These are phyloP conservation scores for Diaporthe vexans DNA, from an alignment of 2,329 filamentous ascomycete species.

Conservation along the genomic window DNA sequence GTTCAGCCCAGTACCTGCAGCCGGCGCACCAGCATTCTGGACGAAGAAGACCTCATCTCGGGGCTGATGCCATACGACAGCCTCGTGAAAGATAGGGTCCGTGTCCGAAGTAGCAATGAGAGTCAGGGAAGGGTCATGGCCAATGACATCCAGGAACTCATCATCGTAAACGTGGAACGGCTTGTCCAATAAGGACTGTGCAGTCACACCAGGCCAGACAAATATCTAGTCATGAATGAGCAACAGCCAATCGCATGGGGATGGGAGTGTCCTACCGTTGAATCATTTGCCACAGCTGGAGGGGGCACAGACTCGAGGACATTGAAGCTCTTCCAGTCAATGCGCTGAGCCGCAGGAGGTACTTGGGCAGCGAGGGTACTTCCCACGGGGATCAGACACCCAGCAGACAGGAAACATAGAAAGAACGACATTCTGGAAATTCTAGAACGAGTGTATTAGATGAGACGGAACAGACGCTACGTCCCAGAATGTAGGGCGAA, in stretches of 20 bases:
- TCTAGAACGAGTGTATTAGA: constrained; percentile 8
- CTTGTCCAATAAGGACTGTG: constrained; percentile 53
- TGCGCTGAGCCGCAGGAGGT: constrained; percentile 56
- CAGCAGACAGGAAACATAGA: background rate
- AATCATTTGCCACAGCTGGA: constrained; percentile 53
- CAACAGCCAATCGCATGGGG: background rate
- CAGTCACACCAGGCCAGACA: constrained; percentile 58
- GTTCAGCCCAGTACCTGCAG: constrained; percentile 63
- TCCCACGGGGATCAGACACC: constrained; percentile 9
- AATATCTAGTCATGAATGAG: constrained; percentile 51
- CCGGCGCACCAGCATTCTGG: constrained; percentile 63
- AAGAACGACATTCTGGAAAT: constrained; percentile 15
- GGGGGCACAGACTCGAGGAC: constrained; percentile 56
- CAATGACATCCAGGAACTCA: constrained; percentile 65
- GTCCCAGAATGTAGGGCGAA: background rate
- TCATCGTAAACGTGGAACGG: constrained; percentile 64
- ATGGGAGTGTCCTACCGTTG: background rate
- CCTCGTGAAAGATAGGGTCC: constrained; percentile 68
- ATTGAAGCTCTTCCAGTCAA: constrained; percentile 61
- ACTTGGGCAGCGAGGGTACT: constrained; percentile 16
- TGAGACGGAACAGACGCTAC: background rate
- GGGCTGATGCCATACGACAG: constrained; percentile 64
- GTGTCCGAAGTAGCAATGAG: constrained; percentile 59
- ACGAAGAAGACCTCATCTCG: constrained; percentile 69
- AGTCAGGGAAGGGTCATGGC: constrained; percentile 62